Evolutionary conservation across 2,329 filamentous ascomycete species (phyloP).

Genomic region (Penicillium hesseltinei): DNA sequence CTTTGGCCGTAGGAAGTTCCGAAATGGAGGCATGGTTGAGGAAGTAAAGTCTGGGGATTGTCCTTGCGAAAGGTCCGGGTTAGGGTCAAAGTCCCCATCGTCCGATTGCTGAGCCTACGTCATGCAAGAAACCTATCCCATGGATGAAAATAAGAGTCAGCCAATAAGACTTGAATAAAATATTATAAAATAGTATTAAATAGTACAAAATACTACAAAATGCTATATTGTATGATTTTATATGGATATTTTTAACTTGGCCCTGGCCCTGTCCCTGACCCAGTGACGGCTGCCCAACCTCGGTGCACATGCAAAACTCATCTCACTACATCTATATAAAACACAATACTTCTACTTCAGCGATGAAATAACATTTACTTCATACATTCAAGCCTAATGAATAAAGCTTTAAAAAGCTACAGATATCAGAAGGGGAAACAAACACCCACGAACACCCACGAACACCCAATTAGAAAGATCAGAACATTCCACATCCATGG

Average conservation of each 20-base stretch:
- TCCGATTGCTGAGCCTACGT: background rate
- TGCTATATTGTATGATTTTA: too few relatives aligned
- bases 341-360: background rate
- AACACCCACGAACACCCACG: background rate
- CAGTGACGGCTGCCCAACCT: background rate
- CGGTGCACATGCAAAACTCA: background rate
- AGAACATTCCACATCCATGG: background rate
- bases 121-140: background rate
- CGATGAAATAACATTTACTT: background rate
- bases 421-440: background rate
- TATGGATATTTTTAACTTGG: background rate
- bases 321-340: background rate
- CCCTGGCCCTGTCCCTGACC: conserved; percentile 6
- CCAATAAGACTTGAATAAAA: background rate
- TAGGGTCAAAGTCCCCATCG: background rate
- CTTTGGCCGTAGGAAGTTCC: conserved; percentile 68
- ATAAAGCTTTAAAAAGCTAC: background rate
- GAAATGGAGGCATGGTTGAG: conserved; percentile 62
- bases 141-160: background rate
- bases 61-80: background rate
- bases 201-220: background rate
- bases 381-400: background rate
- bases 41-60: background rate
- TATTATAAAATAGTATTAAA: too few relatives aligned
- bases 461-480: conserved; percentile 3